A percentile compares a stretch with the other conserved stretches of the same genome.
Evolutionary conservation across 106 monocot species (phyloP).

Genomic region (Dioscorea zingiberensis): DNA sequence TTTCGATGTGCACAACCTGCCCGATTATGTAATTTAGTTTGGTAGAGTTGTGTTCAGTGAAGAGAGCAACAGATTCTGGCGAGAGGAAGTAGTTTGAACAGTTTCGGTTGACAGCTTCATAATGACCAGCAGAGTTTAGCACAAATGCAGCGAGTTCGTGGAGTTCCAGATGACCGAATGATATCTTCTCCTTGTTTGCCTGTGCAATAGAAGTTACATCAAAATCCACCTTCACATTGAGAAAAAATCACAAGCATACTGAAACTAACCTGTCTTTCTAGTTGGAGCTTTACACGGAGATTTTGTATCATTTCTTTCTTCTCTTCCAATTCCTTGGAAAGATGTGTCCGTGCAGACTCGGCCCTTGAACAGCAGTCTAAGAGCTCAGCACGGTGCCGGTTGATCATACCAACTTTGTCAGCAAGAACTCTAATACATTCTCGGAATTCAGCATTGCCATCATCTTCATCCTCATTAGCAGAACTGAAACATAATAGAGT

Average conservation of each 20-base stretch:
- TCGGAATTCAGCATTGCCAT: conserved; percentile 49
- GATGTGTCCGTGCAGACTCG: conserved; percentile 39
- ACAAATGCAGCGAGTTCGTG: conserved; percentile 89
- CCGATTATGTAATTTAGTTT: conserved; percentile 72
- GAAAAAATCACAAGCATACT: not conserved
- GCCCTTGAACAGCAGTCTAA: conserved; percentile 40
- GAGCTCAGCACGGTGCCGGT: conserved; percentile 45
- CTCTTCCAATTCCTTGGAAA: conserved; percentile 65
- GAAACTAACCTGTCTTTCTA: conserved; percentile 70
- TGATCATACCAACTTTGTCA: conserved; percentile 57
- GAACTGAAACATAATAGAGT: conserved; percentile 30
- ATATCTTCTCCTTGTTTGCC: conserved; percentile 93
- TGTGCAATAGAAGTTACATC: conserved; percentile 10
- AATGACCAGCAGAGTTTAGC: conserved; percentile 60
- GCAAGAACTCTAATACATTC: conserved; percentile 67
- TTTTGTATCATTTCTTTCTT: conserved; percentile 64
- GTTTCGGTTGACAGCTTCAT: conserved; percentile 71
- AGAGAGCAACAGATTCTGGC: conserved; percentile 86
- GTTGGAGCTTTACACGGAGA: conserved; percentile 65
- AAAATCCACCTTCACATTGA: not conserved
- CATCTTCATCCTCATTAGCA: conserved; percentile 70
- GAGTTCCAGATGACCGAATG: conserved; percentile 73
- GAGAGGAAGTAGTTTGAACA: conserved; percentile 84
- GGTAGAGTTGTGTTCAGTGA: conserved; percentile 47
- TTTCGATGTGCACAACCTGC: conserved; percentile 92